Evolutionary conservation across 805 yeast species (phyloP).

Genomic region (Sugiyamaella mastotermitis): DNA sequence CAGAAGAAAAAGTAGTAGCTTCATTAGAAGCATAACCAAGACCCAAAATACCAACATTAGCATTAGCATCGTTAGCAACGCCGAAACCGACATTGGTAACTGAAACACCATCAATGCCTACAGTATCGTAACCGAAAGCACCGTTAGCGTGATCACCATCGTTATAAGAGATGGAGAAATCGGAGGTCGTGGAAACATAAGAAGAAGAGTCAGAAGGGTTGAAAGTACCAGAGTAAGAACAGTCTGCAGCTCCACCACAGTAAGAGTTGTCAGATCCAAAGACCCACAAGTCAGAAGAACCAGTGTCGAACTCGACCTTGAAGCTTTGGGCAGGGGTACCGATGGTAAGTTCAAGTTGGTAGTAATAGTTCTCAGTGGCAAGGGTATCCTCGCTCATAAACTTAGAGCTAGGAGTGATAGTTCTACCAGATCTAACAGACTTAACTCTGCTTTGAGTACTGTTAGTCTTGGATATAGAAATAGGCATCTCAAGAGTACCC

Average conservation of each 20-base stretch:
- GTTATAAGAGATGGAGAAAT: slow-evolving; percentile 28
- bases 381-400: no score
- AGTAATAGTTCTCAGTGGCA: slow-evolving; percentile 11
- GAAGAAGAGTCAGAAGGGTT: slow-evolving; percentile 27
- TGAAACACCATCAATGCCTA: slow-evolving; percentile 43
- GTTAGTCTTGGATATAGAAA: no score
- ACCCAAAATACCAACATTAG: slow-evolving; percentile 49
- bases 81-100: slow-evolving; percentile 60
- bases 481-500: no score
- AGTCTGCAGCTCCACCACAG: slow-evolving; percentile 33
- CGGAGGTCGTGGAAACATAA: slow-evolving; percentile 17
- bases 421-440: no score
- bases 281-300: slow-evolving; percentile 72
- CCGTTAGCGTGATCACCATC: slow-evolving; percentile 49
- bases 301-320: slow-evolving; percentile 61
- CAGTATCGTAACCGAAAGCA: slow-evolving; percentile 53
- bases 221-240: slow-evolving; percentile 26
- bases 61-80: slow-evolving; percentile 58
- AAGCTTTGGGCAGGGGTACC: slow-evolving; percentile 56
- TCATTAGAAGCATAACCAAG: slow-evolving; percentile 30
- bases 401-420: no score
- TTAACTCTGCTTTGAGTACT: no score
- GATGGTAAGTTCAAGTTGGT: slow-evolving; percentile 31
- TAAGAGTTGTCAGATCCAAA: slow-evolving; percentile 43
- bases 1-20: slow-evolving; percentile 17